Base-by-base conservation (phyloP, 352 stramenopile species). In the Phytophthora aleatoria region DNA sequence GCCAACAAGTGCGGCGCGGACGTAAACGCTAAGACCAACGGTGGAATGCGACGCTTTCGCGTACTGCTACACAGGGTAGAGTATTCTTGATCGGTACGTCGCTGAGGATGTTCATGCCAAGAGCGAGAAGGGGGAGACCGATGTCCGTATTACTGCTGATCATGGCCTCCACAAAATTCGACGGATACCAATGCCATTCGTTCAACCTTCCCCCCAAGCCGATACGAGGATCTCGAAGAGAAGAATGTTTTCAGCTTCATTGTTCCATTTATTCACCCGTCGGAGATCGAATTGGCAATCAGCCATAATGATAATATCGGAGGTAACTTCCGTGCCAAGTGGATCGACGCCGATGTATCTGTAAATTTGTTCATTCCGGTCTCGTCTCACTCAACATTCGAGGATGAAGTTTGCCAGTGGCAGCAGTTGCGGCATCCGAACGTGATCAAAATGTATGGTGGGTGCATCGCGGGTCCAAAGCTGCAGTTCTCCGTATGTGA, bases 381-480 rank as follows among this genome's bases (percentile, higher is more conserved):
- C 6, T 50, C 33, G 5, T 50, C 62, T 3, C 4, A 24, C 4
- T 26, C 39, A 4, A 1, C 30, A 6, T 69, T 65, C 8, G 38
- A 50, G 5, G 20, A 55, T 5, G 61, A 64, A 44, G 41, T 57
- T 15, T 12, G 28, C 15, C 5, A 64, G 5, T 69, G 61, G 48
- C 31, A 64, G n/a, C 41, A 53, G 41, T 39, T 71, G 16, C 47
- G 50, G 2, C 64, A 72, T 44, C 57, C 57, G 9, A 72, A 72
- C 13, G 51, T 72, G n/a, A 63, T 64, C 38, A 67, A 71, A 13
- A 57, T 67, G 16, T 67, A 60, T 24, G 58, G 58, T 7, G 64
- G 57, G 1, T 67, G 57, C n/a, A 7, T 43, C 7, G 57, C 38
- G 20, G 57, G 39, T 11, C 43, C 56, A 1, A 15, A 48, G 31